Percentiles rank a stretch among this genome's conserved stretches.
Evolutionary conservation across 495 filamentous ascomycete species (phyloP).

Genomic region (Arthonia radiata): DNA sequence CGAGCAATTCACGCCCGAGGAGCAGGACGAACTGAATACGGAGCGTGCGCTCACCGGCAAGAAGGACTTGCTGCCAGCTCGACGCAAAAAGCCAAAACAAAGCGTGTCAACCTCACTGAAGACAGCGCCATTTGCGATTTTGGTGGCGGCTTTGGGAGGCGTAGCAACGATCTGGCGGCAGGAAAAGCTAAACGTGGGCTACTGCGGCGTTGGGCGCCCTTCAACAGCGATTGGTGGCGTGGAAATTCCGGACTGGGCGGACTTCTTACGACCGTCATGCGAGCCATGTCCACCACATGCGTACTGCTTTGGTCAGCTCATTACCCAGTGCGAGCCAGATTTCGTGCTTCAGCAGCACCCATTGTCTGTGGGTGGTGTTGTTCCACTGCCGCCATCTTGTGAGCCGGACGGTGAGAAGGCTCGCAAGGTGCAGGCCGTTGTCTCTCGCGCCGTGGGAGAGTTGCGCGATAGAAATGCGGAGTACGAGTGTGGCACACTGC

Average conservation of each 20-base stretch:
- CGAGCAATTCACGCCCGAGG: slow-evolving; percentile 87
- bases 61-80: slow-evolving; percentile 11
- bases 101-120: slow-evolving; percentile 8
- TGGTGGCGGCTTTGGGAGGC: slow-evolving; percentile 37
- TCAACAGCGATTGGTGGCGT: slow-evolving; percentile 12
- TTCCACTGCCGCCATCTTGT: slow-evolving; percentile 79
- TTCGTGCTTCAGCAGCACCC: slow-evolving; percentile 73
- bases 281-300: slow-evolving; percentile 85
- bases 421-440: slow-evolving; percentile 61
- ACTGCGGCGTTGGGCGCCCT: slow-evolving; percentile 64
- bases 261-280: slow-evolving; percentile 49
- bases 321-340: slow-evolving; percentile 59
- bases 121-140: slow-evolving; percentile 37
- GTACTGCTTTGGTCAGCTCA: slow-evolving; percentile 55
- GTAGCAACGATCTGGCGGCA: slow-evolving; percentile 71
- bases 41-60: slow-evolving; percentile 26
- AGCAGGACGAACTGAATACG: slow-evolving; percentile 47
- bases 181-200: slow-evolving; percentile 84
- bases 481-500: slow-evolving; percentile 64
- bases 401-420: slow-evolving; percentile 87
- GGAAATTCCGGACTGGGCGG: slow-evolving; percentile 27
- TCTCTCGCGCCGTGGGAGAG: slow-evolving; percentile 68
- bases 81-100: slow-evolving; percentile 8
- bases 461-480: slow-evolving; percentile 66
- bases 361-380: slow-evolving; percentile 48